These are phyloP conservation scores for Nicotiana obtusifolia DNA, from an alignment of 257 asterid species.

Conservation along the genomic window DNA sequence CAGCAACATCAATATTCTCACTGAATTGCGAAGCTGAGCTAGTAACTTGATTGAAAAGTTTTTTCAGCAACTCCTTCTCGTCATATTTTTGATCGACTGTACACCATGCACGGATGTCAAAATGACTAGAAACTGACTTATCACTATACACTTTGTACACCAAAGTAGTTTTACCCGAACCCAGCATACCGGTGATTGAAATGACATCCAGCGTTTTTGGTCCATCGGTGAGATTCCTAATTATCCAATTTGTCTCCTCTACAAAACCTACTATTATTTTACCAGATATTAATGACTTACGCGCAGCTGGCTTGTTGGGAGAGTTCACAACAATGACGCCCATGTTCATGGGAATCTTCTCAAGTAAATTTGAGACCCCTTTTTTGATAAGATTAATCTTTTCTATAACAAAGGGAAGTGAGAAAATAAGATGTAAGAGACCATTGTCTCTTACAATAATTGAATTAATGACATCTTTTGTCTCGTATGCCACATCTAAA, in stretches of 20 bases:
- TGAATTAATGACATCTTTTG: not conserved
- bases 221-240: not conserved
- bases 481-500: not conserved
- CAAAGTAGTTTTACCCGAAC: not conserved
- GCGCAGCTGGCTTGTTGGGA: not conserved
- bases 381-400: not conserved
- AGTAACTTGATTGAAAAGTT: not conserved
- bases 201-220: not conserved
- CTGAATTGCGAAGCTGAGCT: not conserved
- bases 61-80: not conserved
- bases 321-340: not conserved
- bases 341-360: not conserved
- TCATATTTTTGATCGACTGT: not conserved
- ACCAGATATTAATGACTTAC: not conserved
- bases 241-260: not conserved
- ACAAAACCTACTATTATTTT: not conserved
- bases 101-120: constrained; percentile 11
- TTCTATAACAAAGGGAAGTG: not conserved
- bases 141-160: not conserved
- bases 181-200: not conserved
- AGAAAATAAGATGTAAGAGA: not conserved
- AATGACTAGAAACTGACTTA: not conserved
- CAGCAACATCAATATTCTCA: constrained; percentile 7
- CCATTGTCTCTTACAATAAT: not conserved
- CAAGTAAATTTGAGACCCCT: not conserved